A percentile compares a stretch with the other conserved stretches of the same genome.
These are phyloP conservation scores for Botryotinia calthae DNA, from an alignment of 2,329 filamentous ascomycete genomes.

Conservation along the genomic window DNA sequence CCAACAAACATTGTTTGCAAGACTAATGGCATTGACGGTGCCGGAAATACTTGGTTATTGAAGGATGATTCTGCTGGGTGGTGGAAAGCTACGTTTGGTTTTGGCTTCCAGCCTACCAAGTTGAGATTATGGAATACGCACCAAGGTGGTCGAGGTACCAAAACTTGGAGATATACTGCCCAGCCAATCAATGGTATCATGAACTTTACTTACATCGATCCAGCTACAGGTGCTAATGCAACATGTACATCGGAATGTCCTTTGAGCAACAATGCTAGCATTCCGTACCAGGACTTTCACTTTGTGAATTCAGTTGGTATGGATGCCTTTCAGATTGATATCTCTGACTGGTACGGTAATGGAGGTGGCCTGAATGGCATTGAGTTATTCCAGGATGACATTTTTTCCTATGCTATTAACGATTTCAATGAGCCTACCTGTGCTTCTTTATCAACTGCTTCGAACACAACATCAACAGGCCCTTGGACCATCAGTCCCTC, in stretches of 20 bases:
- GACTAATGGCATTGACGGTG: conserved; percentile 59
- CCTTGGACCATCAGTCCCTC: conserved; percentile 71
- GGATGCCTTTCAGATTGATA: conserved; percentile 80
- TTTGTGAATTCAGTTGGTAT: conserved; percentile 89
- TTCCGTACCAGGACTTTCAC: conserved; percentile 80
- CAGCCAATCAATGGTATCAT: conserved; percentile 88
- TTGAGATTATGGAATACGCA: conserved; percentile 86
- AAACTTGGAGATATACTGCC: conserved; percentile 82
- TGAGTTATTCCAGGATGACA: conserved; percentile 81
- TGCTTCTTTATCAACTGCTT: conserved; percentile 60
- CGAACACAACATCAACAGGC: conserved; percentile 67
- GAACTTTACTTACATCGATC: conserved; percentile 90
- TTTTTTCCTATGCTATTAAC: conserved; percentile 80
- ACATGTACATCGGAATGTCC: conserved; percentile 82
- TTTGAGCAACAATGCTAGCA: conserved; percentile 66
- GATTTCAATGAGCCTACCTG: conserved; percentile 88
- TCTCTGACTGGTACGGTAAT: conserved; percentile 80
- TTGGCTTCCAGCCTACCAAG: conserved; percentile 83
- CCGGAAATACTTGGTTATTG: conserved; percentile 82
- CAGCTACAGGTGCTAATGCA: conserved; percentile 60
- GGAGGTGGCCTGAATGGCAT: conserved; percentile 85
- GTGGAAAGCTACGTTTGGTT: conserved; percentile 81
- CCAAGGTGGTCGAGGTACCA: conserved; percentile 78
- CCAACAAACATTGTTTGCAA: conserved; percentile 83
- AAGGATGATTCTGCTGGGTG: conserved; percentile 71